Evolutionary conservation across 2,329 filamentous ascomycete genomes (phyloP), one percentile per base, ranked within the genome.

Genomic region (Fusarium sp.): DNA sequence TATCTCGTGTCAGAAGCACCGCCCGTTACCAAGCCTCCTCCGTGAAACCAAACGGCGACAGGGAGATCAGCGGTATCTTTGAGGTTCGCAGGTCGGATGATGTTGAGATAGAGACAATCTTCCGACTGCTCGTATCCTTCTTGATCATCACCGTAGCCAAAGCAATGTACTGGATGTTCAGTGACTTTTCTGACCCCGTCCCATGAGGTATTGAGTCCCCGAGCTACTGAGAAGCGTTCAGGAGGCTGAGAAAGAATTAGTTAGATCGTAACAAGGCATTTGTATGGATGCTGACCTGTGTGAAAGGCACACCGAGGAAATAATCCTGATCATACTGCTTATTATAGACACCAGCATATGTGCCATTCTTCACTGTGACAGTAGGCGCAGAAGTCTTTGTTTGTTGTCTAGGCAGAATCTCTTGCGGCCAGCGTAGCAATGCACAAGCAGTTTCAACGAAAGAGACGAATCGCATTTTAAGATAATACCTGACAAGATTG

Each of bases 21-120:
- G 4, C 77, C 77, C 73, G 75, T 73, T n/a, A 33, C 63, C 23
- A 79, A 45, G 16, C 76, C 76, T 26, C 77, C 77, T 34, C 83
- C 83, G 58, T 89, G 84, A 44, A 89, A 87, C 86, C 87, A 89
- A 1, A 88, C 81, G 12, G 81, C 82, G 8, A 89, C 84, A 0
- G 88, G 88, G 4, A 90, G 79, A 12, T 77, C 80, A 4, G 76
- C 74, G 9, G 72, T 70, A 33, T 76, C 65, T 10, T 79, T 74
- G 6, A 82, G 78, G 8, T 83, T 83, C 10, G 83, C 77, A 0
- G 87, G 86, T 5, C 88, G 83, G 28, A 91, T 79, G 9, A 91
- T 82, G 69, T 90, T 91, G 63, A 91, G 77, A 44, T 86, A 88
- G 6, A 91, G 80, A 64, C 89, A 91, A 70, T 89, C 85, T 70